phyloP scores from a whole-genome alignment of 495 filamentous ascomycete genomes.

The Xylaria acuta region DNA sequence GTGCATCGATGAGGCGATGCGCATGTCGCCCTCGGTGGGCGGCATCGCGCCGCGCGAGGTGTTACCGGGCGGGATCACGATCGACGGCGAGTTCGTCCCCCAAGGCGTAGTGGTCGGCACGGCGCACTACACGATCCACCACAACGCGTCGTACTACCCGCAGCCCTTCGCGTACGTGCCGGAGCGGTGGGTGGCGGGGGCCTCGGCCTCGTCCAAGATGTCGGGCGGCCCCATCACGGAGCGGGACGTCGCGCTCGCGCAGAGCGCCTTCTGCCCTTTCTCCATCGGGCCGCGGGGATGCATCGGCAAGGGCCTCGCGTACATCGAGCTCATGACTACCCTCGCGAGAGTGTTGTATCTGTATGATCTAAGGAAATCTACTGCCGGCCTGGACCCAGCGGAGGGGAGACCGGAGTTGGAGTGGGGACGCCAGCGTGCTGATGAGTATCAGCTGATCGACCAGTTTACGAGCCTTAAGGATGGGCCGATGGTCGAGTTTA shows the following conservation, averaged over 20 bases:
- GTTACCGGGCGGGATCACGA: slow-evolving; percentile 62
- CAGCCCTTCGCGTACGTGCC: slow-evolving; percentile 59
- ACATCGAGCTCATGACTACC: slow-evolving; percentile 57
- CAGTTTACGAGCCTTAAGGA: slow-evolving; percentile 64
- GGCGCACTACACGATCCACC: slow-evolving; percentile 62
- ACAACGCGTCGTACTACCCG: slow-evolving; percentile 60
- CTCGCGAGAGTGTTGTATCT: slow-evolving; percentile 54
- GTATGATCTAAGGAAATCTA: slow-evolving; percentile 55
- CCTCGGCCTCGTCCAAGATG: slow-evolving; percentile 28
- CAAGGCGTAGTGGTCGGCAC: slow-evolving; percentile 60
- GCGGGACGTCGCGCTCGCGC: slow-evolving; percentile 48
- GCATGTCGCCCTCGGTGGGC: slow-evolving; percentile 69
- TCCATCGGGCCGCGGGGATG: slow-evolving; percentile 62
- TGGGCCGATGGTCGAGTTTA: slow-evolving; percentile 64
- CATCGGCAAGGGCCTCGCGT: slow-evolving; percentile 65
- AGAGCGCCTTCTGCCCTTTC: slow-evolving; percentile 65
- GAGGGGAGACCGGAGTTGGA: slow-evolving; percentile 49
- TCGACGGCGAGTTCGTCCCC: slow-evolving; percentile 62
- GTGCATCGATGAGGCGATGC: slow-evolving; percentile 76
- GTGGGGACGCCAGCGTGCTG: slow-evolving; percentile 52
- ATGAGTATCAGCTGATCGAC: slow-evolving; percentile 63
- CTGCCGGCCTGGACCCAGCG: slow-evolving; percentile 49
- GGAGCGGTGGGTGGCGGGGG: slow-evolving; percentile 59
- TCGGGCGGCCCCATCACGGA: slow-evolving; percentile 33
- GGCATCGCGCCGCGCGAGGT: slow-evolving; percentile 68